These are phyloP conservation scores for Fusarium clavum DNA, from an alignment of 2,329 filamentous ascomycete species.

Conservation along the genomic window DNA sequence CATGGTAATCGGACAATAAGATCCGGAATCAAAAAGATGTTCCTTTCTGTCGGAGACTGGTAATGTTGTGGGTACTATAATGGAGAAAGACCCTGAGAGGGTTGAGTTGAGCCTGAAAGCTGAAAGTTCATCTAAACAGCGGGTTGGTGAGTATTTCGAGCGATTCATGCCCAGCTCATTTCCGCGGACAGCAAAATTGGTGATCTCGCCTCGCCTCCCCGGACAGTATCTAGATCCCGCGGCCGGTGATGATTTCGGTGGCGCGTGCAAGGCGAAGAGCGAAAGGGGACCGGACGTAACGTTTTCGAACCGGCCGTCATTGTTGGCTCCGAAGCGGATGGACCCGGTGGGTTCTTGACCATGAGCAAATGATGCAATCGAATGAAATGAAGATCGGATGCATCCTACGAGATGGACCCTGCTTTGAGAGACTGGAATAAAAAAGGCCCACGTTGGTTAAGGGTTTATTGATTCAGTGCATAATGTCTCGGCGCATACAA, in stretches of 20 bases:
- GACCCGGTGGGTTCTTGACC: conserved; percentile 6
- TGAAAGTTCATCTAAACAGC: neutral
- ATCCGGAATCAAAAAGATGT: conserved; percentile 2
- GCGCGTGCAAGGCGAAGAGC: conserved; percentile 21
- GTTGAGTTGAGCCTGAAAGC: neutral
- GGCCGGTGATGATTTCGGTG: conserved; percentile 39
- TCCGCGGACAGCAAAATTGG: neutral
- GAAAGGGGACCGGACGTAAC: conserved; percentile 15
- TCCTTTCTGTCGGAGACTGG: conserved; percentile 4
- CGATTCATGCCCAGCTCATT: neutral
- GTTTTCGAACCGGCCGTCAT: conserved; percentile 11
- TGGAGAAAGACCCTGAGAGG: conserved; percentile 5
- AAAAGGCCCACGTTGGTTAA: conserved; percentile 7
- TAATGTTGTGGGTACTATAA: neutral
- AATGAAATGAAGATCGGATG: conserved; percentile 23
- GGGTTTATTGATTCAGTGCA: neutral
- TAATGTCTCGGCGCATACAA: conserved; percentile 6
- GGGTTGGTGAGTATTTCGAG: conserved; percentile 25
- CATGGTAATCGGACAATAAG: conserved; percentile 10
- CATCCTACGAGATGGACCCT: conserved; percentile 14
- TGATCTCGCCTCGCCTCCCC: conserved; percentile 4
- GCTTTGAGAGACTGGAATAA: neutral
- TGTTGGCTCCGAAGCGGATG: conserved; percentile 23
- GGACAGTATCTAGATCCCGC: conserved; percentile 19
- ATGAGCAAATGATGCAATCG: conserved; percentile 17